Evolutionary conservation across 1,284 basidiomycete genomes (phyloP), one percentile per base, ranked within the genome.

Genomic region (Hortiboletus rubellus): DNA sequence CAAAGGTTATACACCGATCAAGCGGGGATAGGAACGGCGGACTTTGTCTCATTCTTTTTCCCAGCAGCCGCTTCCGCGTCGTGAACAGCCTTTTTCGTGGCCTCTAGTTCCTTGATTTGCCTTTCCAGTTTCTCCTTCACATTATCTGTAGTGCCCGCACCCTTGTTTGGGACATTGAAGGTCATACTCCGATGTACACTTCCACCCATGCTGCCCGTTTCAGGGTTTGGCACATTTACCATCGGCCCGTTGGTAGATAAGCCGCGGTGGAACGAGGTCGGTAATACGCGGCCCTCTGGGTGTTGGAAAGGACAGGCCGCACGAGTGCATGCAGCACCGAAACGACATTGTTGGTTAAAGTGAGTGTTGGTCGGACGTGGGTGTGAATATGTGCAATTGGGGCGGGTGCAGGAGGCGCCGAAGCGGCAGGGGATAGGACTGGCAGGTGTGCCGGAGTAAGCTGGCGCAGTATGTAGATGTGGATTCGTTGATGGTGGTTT

Each of bases 251-350:
- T 78, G 5, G 81, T 76, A 11, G 82, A 78, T n/a, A 91, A 72
- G 1, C 89, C 89, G 34, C 87, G 85, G 66, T 92, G 88, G 80
- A 92, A 92, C 6, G 84, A 77, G 2, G 82, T 79, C 2, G 91
- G 90, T 4, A 91, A 76, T 8, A 89, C 87, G 12, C 91, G 86
- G 9, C 87, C 87, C 50, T 89, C 85, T 0, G 91, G 91, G 65
- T 94, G 91, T 63, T 89, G 84, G 78, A 85, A 94, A 7, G 82
- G 74, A 68, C 91, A 94, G 47, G 82, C 78, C 15, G 85, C 82
- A 50, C 88, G 84, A 10, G 91, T 94, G 71, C 91, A 94, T n/a
- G 72, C 81, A 2, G 87, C 75, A 22, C 89, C 91, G 63, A 89
- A 94, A 48, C 85, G 83, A 70, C 91, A 94, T 31, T 81, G 82